These are phyloP conservation scores for Amanita subjunquillea DNA, from an alignment of 768 basidiomycete genomes.

Conservation along the genomic window DNA sequence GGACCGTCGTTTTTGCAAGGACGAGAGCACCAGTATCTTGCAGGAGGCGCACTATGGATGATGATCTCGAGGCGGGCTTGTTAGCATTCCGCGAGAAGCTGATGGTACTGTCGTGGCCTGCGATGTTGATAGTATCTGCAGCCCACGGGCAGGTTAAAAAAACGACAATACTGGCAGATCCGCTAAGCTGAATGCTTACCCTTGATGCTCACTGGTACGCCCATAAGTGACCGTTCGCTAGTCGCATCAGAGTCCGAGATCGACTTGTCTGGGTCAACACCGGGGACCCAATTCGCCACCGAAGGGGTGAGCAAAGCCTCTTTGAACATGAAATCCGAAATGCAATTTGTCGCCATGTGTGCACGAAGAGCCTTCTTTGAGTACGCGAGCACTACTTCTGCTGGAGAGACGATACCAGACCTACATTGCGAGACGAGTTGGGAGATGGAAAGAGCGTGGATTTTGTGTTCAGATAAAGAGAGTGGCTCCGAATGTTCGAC, in stretches of 20 bases:
- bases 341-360: conserved; percentile 53
- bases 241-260: conserved; percentile 18
- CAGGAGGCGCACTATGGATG: conserved; percentile 45
- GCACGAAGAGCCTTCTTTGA: conserved; percentile 44
- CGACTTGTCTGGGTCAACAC: conserved; percentile 23
- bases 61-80: conserved; percentile 33
- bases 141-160: not conserved
- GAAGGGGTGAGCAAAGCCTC: conserved; percentile 28
- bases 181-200: conserved; percentile 21
- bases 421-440: conserved; percentile 35
- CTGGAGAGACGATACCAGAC: conserved; percentile 28
- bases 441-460: conserved; percentile 38
- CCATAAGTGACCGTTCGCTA: conserved; percentile 41
- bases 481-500: conserved; percentile 28
- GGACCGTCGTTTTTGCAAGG: conserved; percentile 54
- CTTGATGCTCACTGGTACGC: conserved; percentile 63
- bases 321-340: conserved; percentile 56
- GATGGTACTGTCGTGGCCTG: conserved; percentile 50
- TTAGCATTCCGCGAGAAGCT: conserved; percentile 45
- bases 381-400: conserved; percentile 38
- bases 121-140: conserved; percentile 36
- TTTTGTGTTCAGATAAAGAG: conserved; percentile 32
- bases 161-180: conserved; percentile 2
- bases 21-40: conserved; percentile 56
- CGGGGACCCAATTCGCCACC: conserved; percentile 28